Evolutionary conservation across 441 rosid genomes (phyloP).

Genomic region (Erodium trifolium): DNA sequence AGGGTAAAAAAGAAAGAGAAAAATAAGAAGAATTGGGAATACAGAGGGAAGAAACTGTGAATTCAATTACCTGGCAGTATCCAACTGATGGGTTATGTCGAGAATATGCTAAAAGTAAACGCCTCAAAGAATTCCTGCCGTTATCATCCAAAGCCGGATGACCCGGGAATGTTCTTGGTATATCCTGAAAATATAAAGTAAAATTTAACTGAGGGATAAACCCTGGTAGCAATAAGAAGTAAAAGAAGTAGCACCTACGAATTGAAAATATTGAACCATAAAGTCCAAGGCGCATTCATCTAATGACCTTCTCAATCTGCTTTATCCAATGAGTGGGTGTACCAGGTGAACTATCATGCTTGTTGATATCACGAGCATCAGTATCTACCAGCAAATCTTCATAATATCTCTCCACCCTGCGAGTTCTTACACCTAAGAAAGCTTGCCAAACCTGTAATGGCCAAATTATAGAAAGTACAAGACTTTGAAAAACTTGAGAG

Average conservation of each 20-base stretch:
- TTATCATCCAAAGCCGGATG: conserved; percentile 93
- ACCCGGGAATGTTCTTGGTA: conserved; percentile 99
- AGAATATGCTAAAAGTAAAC: conserved; percentile 96
- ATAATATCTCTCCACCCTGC: conserved; percentile 79
- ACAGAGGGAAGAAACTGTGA: not conserved
- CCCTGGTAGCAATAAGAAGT: conserved; percentile 18
- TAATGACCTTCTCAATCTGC: conserved; percentile 92
- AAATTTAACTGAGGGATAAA: conserved; percentile 32
- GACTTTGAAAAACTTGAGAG: conserved; percentile 13
- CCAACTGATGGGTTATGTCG: conserved; percentile 99
- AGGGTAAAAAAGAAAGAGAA: not conserved
- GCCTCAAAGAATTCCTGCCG: conserved; percentile 97
- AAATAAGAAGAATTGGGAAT: not conserved
- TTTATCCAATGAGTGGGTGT: conserved; percentile 94
- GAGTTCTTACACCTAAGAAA: conserved; percentile 81
- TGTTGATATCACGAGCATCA: conserved; percentile 35
- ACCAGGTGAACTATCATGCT: conserved; percentile 27
- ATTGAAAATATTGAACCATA: conserved; percentile 41
- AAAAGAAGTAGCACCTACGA: conserved; percentile 30
- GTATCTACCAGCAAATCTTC: conserved; percentile 62
- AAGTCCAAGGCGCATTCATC: conserved; percentile 11
- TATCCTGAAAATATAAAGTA: conserved; percentile 55
- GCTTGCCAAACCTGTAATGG: conserved; percentile 95
- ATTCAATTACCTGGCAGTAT: conserved; percentile 77
- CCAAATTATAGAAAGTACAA: conserved; percentile 9